Conservation (phyloP, 129 eudicot genomes). For the Dittrichia graveolens region DNA sequence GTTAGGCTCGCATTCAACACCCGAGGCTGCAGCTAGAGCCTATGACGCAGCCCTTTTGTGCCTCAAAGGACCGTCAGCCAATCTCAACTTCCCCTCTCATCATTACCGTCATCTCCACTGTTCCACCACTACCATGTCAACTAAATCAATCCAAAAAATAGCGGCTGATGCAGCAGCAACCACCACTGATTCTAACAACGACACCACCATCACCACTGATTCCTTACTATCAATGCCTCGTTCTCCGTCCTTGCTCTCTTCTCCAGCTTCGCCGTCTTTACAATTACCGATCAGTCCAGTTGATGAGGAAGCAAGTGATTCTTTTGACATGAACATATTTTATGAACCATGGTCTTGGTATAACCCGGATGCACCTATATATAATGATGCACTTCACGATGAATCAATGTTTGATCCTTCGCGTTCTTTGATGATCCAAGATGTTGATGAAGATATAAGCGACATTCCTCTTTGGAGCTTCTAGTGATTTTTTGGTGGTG, state of each 20-base stretch:
- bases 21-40: conserved; percentile 96
- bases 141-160: conserved; percentile 78
- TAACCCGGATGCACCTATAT: conserved; percentile 65
- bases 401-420: conserved; percentile 53
- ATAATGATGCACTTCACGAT: conserved; percentile 44
- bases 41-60: conserved; percentile 91
- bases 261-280: conserved; percentile 17
- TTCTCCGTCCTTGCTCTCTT: conserved; percentile 20
- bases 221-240: neutral
- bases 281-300: conserved; percentile 21
- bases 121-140: conserved; percentile 48
- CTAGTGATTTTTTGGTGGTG: conserved; percentile 46
- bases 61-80: conserved; percentile 82
- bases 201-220: neutral
- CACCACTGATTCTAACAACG: neutral
- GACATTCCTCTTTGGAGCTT: conserved; percentile 83
- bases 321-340: neutral
- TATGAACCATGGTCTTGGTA: conserved; percentile 49
- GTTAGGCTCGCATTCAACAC: conserved; percentile 88
- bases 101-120: conserved; percentile 26
- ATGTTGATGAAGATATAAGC: conserved; percentile 44
- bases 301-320: conserved; percentile 36
- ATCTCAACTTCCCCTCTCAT: conserved; percentile 70
- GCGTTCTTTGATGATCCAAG: conserved; percentile 33
- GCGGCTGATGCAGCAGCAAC: conserved; percentile 74